Conservation (phyloP, 2,329 filamentous ascomycete genomes). For the Fusarium verrucosum region DNA sequence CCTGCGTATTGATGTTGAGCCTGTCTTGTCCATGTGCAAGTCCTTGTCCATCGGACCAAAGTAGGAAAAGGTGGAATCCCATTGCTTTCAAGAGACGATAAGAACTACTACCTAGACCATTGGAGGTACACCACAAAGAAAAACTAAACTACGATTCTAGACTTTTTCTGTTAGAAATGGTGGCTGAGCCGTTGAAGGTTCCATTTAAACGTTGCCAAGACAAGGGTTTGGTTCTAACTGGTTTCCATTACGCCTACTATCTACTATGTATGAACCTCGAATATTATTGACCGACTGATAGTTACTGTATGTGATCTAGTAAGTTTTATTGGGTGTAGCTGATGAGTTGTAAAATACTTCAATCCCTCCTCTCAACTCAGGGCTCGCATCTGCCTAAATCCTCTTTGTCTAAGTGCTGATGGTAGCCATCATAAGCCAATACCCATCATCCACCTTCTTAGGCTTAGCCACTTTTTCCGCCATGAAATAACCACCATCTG, state of each 20-base stretch:
- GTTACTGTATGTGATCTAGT: background rate
- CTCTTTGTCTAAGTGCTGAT: conserved; percentile 16
- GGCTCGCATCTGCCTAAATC: conserved; percentile 5
- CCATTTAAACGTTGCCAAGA: conserved; percentile 19
- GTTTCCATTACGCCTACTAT: conserved; percentile 5
- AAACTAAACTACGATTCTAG: no score
- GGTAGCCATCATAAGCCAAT: conserved; percentile 32
- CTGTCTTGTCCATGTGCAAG: background rate
- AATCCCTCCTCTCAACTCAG: background rate
- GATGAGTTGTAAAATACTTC: background rate
- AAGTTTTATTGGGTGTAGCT: background rate
- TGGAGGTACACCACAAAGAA: no score
- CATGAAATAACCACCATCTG: conserved; percentile 16
- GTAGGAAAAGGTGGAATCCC: background rate
- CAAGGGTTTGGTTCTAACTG: conserved; percentile 6
- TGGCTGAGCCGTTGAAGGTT: conserved; percentile 27
- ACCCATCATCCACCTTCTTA: conserved; percentile 2
- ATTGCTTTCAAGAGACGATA: background rate
- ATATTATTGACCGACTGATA: background rate
- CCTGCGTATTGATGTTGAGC: conserved; percentile 10
- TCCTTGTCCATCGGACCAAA: conserved; percentile 1
- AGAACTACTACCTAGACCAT: background rate
- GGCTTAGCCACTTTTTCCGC: conserved; percentile 4
- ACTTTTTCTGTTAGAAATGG: background rate
- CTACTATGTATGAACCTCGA: background rate